Evolutionary conservation across 2,329 filamentous ascomycete species (phyloP), one percentile per base, ranked within the genome.

Genomic region (Calonectria naviculata): DNA sequence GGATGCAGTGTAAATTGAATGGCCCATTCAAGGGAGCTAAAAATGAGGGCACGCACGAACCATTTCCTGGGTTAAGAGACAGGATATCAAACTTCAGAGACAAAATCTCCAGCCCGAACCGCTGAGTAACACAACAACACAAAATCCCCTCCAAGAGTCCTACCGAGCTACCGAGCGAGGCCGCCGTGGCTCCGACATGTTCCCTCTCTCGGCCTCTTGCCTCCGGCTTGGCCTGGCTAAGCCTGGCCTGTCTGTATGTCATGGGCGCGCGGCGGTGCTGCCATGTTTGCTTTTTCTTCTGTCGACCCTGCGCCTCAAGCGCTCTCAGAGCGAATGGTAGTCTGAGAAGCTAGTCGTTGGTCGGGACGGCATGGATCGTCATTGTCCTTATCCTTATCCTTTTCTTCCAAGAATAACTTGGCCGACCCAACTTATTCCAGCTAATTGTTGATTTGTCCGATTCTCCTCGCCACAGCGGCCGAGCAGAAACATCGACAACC

Each of bases 401-500:
- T 64, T 49, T n/a, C 21, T 29, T 46, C 34, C 47, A 70, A 70
- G 68, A 70, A 70, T 70, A 67, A 61, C 63, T 54, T 63, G 21
- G 44, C 56, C 65, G 34, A 28, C 41, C 31, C 31, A 60, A 21
- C 21, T 28, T 26, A n/a, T 61, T 10, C 31, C 19, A 52, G 54
- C 38, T 26, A 31, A 49, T 58, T 31, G 36, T 36, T 42, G 65
- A 38, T 21, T 26, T 28, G 9, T 44, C 44, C 24, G 54, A 49
- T 67, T 24, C 26, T 36, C 42, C 26, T 49, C 31, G 56, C 56
- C 56, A 41, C 56, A 38, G 34, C 29, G 56, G 42, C 42, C 44
- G 24, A 56, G 24, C 42, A 67, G 54, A 52, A 41, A 41, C 24
- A 52, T 67, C 26, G 36, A 42, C 28, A 36, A n/a, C 24, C 46